A percentile compares a stretch with the other conserved stretches of the same genome.
Conservation (phyloP, 257 asterid species). For the Echites panduratus region DNA sequence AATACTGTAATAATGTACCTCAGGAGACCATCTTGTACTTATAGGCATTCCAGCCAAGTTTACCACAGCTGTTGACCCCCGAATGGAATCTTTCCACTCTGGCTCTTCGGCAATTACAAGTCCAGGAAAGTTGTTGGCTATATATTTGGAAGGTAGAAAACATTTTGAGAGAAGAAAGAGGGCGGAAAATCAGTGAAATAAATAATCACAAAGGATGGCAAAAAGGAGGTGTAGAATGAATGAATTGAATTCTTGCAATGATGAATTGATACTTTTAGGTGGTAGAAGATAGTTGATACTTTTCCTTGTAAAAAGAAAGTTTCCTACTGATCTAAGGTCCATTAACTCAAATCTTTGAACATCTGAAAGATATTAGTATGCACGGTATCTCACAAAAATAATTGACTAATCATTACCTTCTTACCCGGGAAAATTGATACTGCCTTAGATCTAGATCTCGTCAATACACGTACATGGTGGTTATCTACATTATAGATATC, state of each 20-base stretch:
- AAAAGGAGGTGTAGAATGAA: background rate
- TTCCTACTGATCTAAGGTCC: background rate
- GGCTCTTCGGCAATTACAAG: constrained; percentile 70
- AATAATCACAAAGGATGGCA: background rate
- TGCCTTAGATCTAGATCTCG: constrained; percentile 76
- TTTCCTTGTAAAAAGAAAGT: background rate
- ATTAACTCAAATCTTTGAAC: background rate
- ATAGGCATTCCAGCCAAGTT: constrained; percentile 91
- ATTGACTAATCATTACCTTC: constrained; percentile 68
- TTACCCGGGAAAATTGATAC: constrained; percentile 84
- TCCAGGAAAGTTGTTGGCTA: constrained; percentile 70
- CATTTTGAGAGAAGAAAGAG: constrained; percentile 14
- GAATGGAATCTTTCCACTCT: constrained; percentile 74
- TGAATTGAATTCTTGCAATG: background rate
- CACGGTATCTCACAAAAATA: background rate
- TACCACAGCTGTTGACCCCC: constrained; percentile 86
- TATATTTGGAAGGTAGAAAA: constrained; percentile 14
- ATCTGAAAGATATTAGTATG: background rate
- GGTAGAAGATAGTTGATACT: background rate
- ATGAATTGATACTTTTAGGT: background rate
- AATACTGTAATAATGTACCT: constrained; percentile 31
- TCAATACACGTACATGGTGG: constrained; percentile 72
- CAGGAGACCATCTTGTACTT: constrained; percentile 91
- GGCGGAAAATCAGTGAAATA: constrained; percentile 5
- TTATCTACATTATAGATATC: constrained; percentile 44